Evolutionary conservation across 1,284 basidiomycete genomes (phyloP).

Genomic region (Ustilago trichophora): DNA sequence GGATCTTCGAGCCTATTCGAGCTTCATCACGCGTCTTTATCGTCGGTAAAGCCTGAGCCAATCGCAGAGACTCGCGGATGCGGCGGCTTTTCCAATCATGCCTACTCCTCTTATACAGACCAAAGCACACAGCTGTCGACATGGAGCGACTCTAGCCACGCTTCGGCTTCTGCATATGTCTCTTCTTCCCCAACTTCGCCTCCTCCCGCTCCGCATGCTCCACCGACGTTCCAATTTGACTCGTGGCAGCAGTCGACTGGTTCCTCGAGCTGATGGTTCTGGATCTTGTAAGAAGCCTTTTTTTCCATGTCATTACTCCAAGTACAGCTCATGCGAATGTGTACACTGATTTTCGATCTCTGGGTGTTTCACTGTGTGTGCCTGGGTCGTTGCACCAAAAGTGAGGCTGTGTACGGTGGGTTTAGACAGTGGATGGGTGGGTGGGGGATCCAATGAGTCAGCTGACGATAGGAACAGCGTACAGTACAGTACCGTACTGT

Average conservation of each 20-base stretch:
- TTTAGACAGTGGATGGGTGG: no score
- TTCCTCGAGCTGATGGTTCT: background rate
- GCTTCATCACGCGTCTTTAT: background rate
- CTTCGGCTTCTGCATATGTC: constrained; percentile 1
- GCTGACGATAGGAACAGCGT: no score
- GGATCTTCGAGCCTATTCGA: background rate
- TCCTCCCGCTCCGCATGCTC: constrained; percentile 4
- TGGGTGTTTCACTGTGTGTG: no score
- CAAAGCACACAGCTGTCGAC: constrained; percentile 2
- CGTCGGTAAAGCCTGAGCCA: background rate
- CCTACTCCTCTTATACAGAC: background rate
- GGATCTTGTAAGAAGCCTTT: no score
- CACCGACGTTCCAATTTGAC: constrained; percentile 5
- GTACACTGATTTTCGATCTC: no score
- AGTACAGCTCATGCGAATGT: no score
- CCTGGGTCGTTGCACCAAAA: no score
- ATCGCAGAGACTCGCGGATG: constrained; percentile 4
- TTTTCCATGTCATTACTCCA: no score
- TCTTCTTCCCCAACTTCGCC: constrained; percentile 13
- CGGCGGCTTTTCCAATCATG: background rate
- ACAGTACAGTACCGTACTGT: no score
- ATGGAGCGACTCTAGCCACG: constrained; percentile 9
- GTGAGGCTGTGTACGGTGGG: no score
- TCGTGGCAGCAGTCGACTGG: constrained; percentile 11
- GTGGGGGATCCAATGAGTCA: no score